phyloP scores from a whole-genome alignment of 140 eudicot genomes.

The Senecio squalidus region DNA sequence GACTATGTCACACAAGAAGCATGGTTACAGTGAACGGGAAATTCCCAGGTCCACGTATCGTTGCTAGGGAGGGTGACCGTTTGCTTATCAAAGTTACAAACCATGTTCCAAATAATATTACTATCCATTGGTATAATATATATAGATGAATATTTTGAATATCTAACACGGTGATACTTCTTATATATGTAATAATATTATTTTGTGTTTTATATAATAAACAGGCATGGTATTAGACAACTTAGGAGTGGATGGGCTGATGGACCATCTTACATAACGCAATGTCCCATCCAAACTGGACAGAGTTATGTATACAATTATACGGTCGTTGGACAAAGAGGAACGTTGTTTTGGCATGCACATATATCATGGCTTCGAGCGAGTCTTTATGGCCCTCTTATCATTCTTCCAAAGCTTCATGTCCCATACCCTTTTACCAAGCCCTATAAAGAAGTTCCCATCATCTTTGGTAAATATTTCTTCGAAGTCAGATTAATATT shows the following conservation, averaged over 20 bases:
- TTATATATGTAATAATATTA: not conserved
- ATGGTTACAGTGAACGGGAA: slow-evolving; percentile 44
- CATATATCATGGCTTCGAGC: slow-evolving; percentile 44
- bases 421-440: slow-evolving; percentile 41
- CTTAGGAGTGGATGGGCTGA: slow-evolving; percentile 51
- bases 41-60: slow-evolving; percentile 38
- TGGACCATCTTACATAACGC: slow-evolving; percentile 29
- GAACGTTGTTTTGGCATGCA: slow-evolving; percentile 19
- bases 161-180: not conserved
- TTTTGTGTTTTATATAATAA: not conserved
- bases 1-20: slow-evolving; percentile 45
- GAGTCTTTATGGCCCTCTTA: slow-evolving; percentile 37
- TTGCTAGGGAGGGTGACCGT: slow-evolving; percentile 43
- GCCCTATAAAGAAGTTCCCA: slow-evolving; percentile 44
- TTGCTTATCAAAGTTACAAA: slow-evolving; percentile 33
- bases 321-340: slow-evolving; percentile 46
- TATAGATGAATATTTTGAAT: not conserved
- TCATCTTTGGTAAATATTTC: slow-evolving; percentile 33
- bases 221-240: slow-evolving; percentile 36
- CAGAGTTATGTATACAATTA: slow-evolving; percentile 45
- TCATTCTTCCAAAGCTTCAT: slow-evolving; percentile 36
- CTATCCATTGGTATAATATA: slow-evolving; percentile 41
- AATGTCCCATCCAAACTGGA: slow-evolving; percentile 49
- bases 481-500: not conserved
- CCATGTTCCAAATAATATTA: slow-evolving; percentile 36